Base-by-base conservation (phyloP, 495 filamentous ascomycete genomes). In the Cryomyces minteri region DNA sequence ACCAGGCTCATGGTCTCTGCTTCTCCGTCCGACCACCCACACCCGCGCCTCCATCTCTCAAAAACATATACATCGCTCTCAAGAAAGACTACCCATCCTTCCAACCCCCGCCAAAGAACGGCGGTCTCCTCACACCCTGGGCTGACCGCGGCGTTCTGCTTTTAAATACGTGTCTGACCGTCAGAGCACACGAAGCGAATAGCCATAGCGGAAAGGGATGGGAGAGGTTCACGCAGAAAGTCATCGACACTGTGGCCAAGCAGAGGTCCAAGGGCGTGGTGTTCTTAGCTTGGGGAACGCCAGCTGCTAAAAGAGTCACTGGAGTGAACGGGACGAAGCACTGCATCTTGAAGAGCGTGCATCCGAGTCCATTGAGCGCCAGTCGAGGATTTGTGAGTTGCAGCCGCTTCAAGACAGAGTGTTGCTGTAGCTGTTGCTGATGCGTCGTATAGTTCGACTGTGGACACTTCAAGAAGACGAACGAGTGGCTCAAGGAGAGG, bases 21-120 rank as follows among this genome's bases (percentile, higher is more conserved):
- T 98, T 98, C 73, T 93, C 84, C 12, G 86, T 95, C 43, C 85
- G 81, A 0, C 77, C 90, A 0, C 90, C 90, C 0, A 94, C 85
- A 0, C 73, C 72, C 5, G 88, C 87, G 1, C 90, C 90, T 0
- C 86, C 85, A 0, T 88, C 82, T 3, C 73, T 98, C 9, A 69
- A 72, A 45, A 98, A 96, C 66, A 95, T 98, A 61, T 98, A 88
- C 69, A 88, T 62, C 18, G 75, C 71, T 25, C 74, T 98, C 42
- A 74, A 78, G 48, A 84, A 80, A 14, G 88, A 95, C 62, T 98
- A 94, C 60, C 86, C 88, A 0, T 56, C 64, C 33, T 96, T 95
- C 65, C 53, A 60, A 10, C 54, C 74, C 0, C 90, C 90, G 4
- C 75, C 85, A 2, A 78, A 82, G 39, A 78, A 76, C 14, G 74